A percentile compares a stretch with the other conserved stretches of the same genome.
These are phyloP conservation scores for Dictyostelium discoideum DNA, from an alignment of 78 protist species.

Conservation along the genomic window DNA sequence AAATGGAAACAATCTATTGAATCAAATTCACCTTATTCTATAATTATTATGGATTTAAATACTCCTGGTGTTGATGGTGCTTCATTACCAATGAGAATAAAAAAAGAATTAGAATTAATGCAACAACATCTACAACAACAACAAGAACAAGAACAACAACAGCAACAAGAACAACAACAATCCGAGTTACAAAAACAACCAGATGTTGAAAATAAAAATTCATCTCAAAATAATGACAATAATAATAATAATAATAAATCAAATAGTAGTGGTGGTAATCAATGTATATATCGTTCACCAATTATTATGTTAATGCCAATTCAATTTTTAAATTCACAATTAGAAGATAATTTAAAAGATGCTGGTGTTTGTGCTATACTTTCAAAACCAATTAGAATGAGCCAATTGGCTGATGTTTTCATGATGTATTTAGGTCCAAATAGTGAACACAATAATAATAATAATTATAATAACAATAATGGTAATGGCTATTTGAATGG, in stretches of 20 bases:
- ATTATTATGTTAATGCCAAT: constrained; percentile 15
- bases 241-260: neutral
- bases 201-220: neutral
- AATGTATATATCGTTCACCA: neutral
- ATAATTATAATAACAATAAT: neutral
- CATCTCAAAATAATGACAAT: neutral
- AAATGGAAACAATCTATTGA: neutral
- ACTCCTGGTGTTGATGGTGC: constrained; percentile 29
- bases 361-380: constrained; percentile 19
- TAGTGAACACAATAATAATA: neutral
- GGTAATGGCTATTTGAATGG: neutral
- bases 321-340: neutral
- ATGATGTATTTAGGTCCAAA: neutral
- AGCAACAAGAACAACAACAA: too few species aligned
- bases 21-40: constrained; percentile 2
- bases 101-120: neutral
- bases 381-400: constrained; percentile 16
- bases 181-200: too few species aligned
- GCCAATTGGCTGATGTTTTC: neutral
- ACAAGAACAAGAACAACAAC: neutral
- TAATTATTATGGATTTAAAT: constrained; percentile 30
- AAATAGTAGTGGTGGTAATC: neutral
- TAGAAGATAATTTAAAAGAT: neutral
- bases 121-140: neutral
- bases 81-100: constrained; percentile 7